Conservation (phyloP, 768 basidiomycete species). For the Gautieria morchelliformis region DNA sequence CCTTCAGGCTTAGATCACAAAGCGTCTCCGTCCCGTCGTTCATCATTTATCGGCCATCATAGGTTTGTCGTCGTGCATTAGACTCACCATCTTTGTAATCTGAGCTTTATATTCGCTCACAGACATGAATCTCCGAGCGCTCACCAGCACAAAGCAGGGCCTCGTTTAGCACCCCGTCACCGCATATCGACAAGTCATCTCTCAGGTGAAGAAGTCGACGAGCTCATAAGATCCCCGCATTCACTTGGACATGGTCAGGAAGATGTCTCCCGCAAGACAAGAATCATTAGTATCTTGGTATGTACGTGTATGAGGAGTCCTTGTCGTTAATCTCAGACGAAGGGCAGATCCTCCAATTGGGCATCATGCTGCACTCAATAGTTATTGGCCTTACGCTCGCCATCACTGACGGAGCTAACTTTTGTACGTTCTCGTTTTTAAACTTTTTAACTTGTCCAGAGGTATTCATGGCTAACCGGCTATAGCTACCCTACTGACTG, state of each 20-base stretch:
- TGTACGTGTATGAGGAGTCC: conserved; percentile 14
- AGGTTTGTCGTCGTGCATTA: neutral
- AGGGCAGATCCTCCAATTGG: conserved; percentile 61
- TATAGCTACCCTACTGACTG: conserved; percentile 60
- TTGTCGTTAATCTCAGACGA: neutral
- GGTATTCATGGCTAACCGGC: neutral
- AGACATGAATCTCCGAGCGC: conserved; percentile 4
- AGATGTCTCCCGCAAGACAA: conserved; percentile 40
- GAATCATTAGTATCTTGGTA: conserved; percentile 64
- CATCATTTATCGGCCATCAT: neutral
- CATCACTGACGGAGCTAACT: conserved; percentile 58
- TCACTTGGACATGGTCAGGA: neutral
- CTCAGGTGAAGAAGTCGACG: neutral
- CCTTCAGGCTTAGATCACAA: too few relatives aligned
- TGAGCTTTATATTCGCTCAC: neutral
- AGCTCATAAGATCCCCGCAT: neutral
- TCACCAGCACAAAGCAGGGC: conserved; percentile 1
- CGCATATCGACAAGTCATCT: neutral
- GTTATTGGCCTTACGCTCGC: conserved; percentile 73
- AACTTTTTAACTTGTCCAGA: neutral
- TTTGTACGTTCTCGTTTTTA: conserved; percentile 38
- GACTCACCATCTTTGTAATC: neutral
- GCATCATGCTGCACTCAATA: conserved; percentile 80
- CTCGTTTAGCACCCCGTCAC: neutral
- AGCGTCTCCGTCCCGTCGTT: too few relatives aligned